Base-by-base conservation (phyloP, 768 basidiomycete genomes). In the Hypholoma fasciculare region DNA sequence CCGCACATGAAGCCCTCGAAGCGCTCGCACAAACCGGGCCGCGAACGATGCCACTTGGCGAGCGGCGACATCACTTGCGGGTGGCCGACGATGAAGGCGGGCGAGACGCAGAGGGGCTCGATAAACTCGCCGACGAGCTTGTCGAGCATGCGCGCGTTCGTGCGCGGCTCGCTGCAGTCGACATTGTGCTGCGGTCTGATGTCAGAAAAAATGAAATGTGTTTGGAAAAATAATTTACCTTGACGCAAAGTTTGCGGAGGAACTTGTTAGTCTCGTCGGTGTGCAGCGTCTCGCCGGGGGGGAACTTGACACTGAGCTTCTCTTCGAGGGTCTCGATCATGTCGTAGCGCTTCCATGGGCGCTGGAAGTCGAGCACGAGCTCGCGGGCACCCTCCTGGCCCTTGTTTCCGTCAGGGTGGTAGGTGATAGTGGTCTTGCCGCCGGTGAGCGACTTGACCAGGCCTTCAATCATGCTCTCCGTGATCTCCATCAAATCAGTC, bases 41-140 rank as follows among this genome's bases (percentile, higher is more conserved):
- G 87, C n/a, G 92, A 92, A 62, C 97, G 92, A 74, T 98, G 96
- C 85, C 91, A 93, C 79, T 99, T 99, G 73, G 97, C 97, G 37
- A 99, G 87, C 2, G 97, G 97, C 0, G 96, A 98, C 97, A 99
- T 99, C 63, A 98, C 94, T 78, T 98, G 96, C 14, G 97, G 97
- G 76, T 98, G 97, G 30, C 97, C 97, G 61, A 96, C 95, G 64
- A 99, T 98, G 82, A 99, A 99, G 4, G 96, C 81, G 3, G 97
- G 97, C 37, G 92, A 96, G 66, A 98, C 85, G 76, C 97, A 99
- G 55, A 98, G 88, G 30, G 90, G 92, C 71, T 99, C 97, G 72
- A 99, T 98, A 76, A 81, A 98, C 74, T 98, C 96, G 48, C 97
- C 97, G 57, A 98, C 96, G 61, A 99, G 93, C 93, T 98, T 98